Conservation (phyloP, 2,329 filamentous ascomycete species). For the Helotiales sp. region DNA sequence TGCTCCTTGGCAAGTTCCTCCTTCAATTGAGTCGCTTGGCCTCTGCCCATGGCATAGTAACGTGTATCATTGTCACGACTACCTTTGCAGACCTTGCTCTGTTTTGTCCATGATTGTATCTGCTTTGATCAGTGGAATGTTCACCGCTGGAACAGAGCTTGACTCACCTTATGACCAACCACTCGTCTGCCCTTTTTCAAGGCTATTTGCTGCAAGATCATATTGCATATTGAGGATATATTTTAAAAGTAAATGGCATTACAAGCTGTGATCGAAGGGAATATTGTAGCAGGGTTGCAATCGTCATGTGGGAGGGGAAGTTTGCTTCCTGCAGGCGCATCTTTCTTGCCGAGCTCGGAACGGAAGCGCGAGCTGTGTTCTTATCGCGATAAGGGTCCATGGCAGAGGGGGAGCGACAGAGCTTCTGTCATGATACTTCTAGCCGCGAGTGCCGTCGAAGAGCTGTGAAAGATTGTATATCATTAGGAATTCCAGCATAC, state of each 20-base stretch:
- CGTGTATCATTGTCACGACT: conserved; percentile 7
- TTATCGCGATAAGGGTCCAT: conserved; percentile 6
- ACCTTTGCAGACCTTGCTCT: conserved; percentile 8
- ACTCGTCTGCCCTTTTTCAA: conserved; percentile 34
- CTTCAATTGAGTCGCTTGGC: conserved; percentile 23
- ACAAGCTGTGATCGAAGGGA: conserved; percentile 4
- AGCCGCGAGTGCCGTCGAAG: too few species aligned
- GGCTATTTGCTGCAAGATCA: conserved; percentile 35
- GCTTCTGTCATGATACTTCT: too few species aligned
- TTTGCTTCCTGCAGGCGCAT: not conserved
- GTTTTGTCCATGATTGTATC: conserved; percentile 31
- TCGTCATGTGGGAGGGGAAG: conserved; percentile 15
- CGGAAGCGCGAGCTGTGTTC: not conserved
- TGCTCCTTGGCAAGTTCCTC: conserved; percentile 32
- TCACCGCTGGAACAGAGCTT: conserved; percentile 11
- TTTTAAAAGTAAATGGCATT: conserved; percentile 15
- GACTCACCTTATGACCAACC: conserved; percentile 36
- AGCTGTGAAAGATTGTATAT: too few species aligned
- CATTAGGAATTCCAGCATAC: too few species aligned
- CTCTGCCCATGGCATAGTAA: conserved; percentile 18
- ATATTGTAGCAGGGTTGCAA: too few species aligned
- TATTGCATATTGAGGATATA: conserved; percentile 33
- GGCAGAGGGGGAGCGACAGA: too few species aligned
- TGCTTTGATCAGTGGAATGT: conserved; percentile 19
- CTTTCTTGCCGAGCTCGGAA: not conserved